A percentile compares a stretch with the other conserved stretches of the same genome.
Evolutionary conservation across 176 grass and related monocot species (phyloP).

Genomic region (Canna indica): DNA sequence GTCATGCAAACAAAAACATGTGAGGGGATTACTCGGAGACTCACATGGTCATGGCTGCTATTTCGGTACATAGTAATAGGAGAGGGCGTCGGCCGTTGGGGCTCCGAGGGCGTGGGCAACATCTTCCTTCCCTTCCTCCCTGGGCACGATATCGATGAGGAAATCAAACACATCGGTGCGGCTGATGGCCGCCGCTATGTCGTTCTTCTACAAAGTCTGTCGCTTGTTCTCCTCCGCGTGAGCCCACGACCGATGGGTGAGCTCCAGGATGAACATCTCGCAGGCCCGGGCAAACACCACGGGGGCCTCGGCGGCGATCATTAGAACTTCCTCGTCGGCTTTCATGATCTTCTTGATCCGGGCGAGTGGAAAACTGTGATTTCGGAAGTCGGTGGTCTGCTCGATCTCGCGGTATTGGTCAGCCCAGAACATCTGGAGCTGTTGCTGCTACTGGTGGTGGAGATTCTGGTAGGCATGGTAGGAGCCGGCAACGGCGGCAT

Average conservation of each 20-base stretch:
- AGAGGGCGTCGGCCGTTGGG: background rate
- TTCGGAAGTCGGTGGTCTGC: slow-evolving; percentile 68
- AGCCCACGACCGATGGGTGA: slow-evolving; percentile 44
- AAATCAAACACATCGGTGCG: slow-evolving; percentile 94
- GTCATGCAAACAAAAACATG: background rate
- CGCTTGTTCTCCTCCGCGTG: slow-evolving; percentile 95
- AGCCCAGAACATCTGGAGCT: slow-evolving; percentile 64
- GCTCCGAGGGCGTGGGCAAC: background rate
- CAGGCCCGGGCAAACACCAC: slow-evolving; percentile 33
- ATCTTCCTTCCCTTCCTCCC: slow-evolving; percentile 63
- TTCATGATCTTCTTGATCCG: slow-evolving; percentile 99
- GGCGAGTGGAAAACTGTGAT: slow-evolving; percentile 77
- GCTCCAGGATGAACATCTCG: slow-evolving; percentile 44
- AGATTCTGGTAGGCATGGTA: background rate
- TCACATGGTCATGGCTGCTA: background rate
- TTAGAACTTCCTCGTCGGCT: slow-evolving; percentile 25
- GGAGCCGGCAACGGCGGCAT: background rate
- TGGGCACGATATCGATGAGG: slow-evolving; percentile 74
- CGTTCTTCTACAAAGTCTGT: slow-evolving; percentile 80
- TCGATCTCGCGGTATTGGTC: slow-evolving; percentile 88
- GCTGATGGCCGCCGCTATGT: slow-evolving; percentile 77
- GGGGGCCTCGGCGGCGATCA: slow-evolving; percentile 42
- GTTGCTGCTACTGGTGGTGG: slow-evolving; percentile 8
- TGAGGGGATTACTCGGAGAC: background rate
- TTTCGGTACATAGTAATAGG: background rate